Evolutionary conservation across 495 filamentous ascomycete genomes (phyloP).

Genomic region (Aspergillus panamensis): DNA sequence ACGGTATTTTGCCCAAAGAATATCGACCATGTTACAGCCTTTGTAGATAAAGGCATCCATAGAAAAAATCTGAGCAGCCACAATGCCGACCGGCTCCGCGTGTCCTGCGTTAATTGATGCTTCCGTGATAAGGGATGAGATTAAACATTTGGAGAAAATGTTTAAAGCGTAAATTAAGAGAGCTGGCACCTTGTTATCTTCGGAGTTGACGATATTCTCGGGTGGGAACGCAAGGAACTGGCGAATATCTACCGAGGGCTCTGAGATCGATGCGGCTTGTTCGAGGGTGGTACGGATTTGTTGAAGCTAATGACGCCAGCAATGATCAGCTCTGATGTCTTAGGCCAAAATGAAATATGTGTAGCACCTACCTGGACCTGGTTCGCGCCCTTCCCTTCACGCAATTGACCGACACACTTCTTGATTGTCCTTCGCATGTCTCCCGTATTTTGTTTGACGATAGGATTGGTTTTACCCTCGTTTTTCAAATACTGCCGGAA

Average conservation of each 20-base stretch:
- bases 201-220: slow-evolving; percentile 47
- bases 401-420: slow-evolving; percentile 72
- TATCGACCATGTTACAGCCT: slow-evolving; percentile 71
- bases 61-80: slow-evolving; percentile 72
- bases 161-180: slow-evolving; percentile 81
- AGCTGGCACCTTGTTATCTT: slow-evolving; percentile 58
- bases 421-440: slow-evolving; percentile 70
- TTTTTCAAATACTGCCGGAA: slow-evolving; percentile 57
- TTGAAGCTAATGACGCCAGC: slow-evolving; percentile 33
- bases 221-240: slow-evolving; percentile 60
- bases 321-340: slow-evolving; percentile 15
- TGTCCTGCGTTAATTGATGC: slow-evolving; percentile 62
- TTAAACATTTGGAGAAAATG: slow-evolving; percentile 71
- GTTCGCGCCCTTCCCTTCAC: slow-evolving; percentile 60
- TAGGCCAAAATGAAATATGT: neutral
- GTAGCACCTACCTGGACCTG: slow-evolving; percentile 39
- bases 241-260: slow-evolving; percentile 62
- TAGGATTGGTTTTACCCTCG: slow-evolving; percentile 45
- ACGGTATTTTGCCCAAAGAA: slow-evolving; percentile 83
- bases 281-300: slow-evolving; percentile 47
- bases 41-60: slow-evolving; percentile 62
- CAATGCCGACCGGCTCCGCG: slow-evolving; percentile 79
- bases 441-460: slow-evolving; percentile 63
- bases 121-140: slow-evolving; percentile 74
- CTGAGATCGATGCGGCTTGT: slow-evolving; percentile 42